Conservation (phyloP, 169 alveolate species). For the Plasmodium gonderi region DNA sequence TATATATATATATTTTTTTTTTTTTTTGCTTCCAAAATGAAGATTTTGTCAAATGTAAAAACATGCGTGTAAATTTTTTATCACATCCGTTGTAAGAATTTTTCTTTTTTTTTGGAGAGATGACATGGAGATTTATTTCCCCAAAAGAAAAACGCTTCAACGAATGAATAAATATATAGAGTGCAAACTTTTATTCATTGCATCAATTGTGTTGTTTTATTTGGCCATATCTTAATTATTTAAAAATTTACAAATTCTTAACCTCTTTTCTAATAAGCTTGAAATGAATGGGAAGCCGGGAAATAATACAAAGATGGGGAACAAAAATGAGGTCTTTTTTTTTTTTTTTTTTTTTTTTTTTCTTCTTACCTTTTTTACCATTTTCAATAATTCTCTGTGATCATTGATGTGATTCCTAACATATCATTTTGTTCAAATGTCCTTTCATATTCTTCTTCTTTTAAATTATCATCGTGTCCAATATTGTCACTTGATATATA, state of each 20-base stretch:
- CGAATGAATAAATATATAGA: background rate
- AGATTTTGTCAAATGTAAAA: background rate
- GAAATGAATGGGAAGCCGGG: background rate
- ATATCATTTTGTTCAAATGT: slow-evolving; percentile 94
- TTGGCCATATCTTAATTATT: too few relatives aligned
- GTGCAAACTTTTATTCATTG: background rate
- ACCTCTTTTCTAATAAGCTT: too few relatives aligned
- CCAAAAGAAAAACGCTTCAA: background rate
- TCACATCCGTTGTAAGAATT: background rate
- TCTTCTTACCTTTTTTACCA: background rate
- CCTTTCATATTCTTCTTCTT: slow-evolving; percentile 90
- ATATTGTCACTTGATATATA: slow-evolving; percentile 88
- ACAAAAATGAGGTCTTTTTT: background rate
- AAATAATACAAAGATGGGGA: background rate
- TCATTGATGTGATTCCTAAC: slow-evolving; percentile 94
- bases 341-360: background rate
- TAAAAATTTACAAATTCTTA: too few relatives aligned
- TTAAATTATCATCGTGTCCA: slow-evolving; percentile 83
- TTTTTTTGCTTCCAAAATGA: background rate
- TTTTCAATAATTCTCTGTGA: slow-evolving; percentile 84
- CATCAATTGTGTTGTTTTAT: background rate
- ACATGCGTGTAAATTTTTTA: background rate
- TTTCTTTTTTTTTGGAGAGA: background rate
- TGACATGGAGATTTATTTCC: background rate
- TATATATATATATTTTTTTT: background rate